Evolutionary conservation across 192 early-diverging fungal species (phyloP).

Genomic region (Neocallimastix lanati): DNA sequence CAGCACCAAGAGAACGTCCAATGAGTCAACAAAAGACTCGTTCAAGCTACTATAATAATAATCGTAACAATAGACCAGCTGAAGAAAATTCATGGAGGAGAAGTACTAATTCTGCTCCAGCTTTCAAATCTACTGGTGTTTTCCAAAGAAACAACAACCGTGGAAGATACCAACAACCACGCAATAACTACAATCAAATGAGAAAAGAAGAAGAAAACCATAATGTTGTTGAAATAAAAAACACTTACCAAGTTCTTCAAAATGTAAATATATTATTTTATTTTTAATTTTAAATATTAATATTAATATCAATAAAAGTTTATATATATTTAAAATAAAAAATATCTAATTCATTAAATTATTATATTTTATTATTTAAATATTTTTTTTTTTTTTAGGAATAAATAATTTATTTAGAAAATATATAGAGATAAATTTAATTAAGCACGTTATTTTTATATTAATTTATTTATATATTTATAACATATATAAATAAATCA

Average conservation of each 20-base stretch:
- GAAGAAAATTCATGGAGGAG: neutral
- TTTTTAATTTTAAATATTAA: no score
- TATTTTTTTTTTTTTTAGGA: neutral
- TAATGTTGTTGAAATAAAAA: neutral
- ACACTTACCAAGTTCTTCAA: neutral
- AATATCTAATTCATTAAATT: neutral
- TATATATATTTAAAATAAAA: neutral
- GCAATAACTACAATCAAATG: neutral
- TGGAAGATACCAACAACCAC: neutral
- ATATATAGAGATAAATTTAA: neutral
- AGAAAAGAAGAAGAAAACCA: neutral
- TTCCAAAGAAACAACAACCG: neutral
- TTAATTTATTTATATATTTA: neutral
- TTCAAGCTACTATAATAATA: slow-evolving; percentile 5
- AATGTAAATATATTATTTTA: neutral
- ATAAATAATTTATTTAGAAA: neutral
- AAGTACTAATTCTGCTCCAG: neutral
- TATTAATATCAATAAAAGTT: neutral
- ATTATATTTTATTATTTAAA: neutral
- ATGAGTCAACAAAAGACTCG: slow-evolving; percentile 48
- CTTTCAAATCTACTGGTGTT: neutral
- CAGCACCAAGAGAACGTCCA: slow-evolving; percentile 24
- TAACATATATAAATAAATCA: neutral
- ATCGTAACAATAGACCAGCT: neutral
- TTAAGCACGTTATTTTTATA: neutral